These are phyloP conservation scores for Podospora pseudocomata DNA, from an alignment of 495 filamentous ascomycete genomes.

Conservation along the genomic window DNA sequence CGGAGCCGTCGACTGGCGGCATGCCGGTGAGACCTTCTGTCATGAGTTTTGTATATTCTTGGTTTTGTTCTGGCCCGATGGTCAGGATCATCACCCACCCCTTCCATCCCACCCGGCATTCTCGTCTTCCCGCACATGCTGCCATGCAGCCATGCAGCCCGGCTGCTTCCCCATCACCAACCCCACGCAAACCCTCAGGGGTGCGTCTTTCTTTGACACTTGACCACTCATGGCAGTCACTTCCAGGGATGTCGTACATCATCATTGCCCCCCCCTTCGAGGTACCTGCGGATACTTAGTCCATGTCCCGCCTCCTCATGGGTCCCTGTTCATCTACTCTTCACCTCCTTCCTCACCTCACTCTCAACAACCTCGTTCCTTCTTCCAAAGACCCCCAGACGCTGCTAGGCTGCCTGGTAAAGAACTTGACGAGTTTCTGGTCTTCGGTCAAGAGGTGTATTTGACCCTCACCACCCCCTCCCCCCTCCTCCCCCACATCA, in stretches of 20 bases:
- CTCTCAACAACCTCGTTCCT: not conserved
- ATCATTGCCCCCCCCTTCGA: not conserved
- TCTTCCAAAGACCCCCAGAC: not conserved
- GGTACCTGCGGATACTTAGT: not conserved
- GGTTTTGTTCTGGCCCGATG: not conserved
- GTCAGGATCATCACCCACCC: not conserved
- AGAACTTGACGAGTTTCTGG: not conserved
- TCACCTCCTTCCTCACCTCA: not conserved
- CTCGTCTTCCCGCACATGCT: no score
- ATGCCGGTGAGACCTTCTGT: not conserved
- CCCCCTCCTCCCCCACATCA: not conserved
- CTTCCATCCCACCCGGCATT: not conserved
- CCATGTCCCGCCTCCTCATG: not conserved
- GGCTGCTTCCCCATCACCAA: not conserved
- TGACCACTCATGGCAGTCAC: not conserved
- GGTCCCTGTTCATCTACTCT: not conserved
- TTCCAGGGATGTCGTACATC: not conserved
- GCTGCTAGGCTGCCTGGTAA: constrained; percentile 2
- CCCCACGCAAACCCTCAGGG: not conserved
- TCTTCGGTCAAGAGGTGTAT: not conserved
- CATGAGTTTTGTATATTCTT: not conserved
- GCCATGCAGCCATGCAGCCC: not conserved
- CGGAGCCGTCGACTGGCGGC: not conserved
- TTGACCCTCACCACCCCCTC: not conserved
- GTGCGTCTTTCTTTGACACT: not conserved